phyloP scores from a whole-genome alignment of 2,329 filamentous ascomycete genomes.

The Aspergillus aculeatus region DNA sequence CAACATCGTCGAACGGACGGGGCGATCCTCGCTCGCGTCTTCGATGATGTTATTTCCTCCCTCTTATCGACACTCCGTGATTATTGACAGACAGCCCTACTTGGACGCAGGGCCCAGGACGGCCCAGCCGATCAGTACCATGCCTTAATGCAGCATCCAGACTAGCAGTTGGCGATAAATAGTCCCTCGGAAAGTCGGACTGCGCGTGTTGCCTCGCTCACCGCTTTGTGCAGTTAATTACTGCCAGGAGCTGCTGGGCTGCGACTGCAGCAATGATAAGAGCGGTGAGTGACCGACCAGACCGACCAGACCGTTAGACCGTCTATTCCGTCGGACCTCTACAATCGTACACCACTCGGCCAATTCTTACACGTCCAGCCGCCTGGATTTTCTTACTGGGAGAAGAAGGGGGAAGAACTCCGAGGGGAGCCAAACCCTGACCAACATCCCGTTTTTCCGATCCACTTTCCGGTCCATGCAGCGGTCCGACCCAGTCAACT shows the following conservation, averaged over 20 bases:
- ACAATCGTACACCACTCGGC: constrained; percentile 1
- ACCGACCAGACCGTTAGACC: not conserved
- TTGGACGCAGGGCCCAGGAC: not conserved
- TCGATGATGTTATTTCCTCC: not conserved
- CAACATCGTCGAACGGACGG: not conserved
- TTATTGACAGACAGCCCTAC: not conserved
- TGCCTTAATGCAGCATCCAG: not conserved
- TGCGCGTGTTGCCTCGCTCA: not conserved
- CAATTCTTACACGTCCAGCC: constrained; percentile 18
- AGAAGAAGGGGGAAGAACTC: not conserved
- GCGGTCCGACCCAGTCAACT: constrained; percentile 38
- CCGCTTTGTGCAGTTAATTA: not conserved
- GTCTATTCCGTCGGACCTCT: not conserved
- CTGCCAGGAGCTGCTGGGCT: constrained; percentile 2
- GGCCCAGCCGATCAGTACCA: not conserved
- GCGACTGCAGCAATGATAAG: constrained; percentile 1
- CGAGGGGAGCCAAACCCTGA: constrained; percentile 8
- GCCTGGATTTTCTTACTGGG: constrained; percentile 10
- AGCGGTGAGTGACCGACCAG: not conserved
- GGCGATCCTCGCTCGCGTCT: not conserved
- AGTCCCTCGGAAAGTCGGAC: too few species aligned
- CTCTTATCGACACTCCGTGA: not conserved
- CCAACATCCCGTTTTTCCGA: constrained; percentile 16
- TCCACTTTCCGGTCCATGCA: constrained; percentile 38
- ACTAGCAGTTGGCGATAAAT: too few species aligned